Base-by-base conservation (phyloP, 2,329 filamentous ascomycete species). In the Diaporthe citriasiana region DNA sequence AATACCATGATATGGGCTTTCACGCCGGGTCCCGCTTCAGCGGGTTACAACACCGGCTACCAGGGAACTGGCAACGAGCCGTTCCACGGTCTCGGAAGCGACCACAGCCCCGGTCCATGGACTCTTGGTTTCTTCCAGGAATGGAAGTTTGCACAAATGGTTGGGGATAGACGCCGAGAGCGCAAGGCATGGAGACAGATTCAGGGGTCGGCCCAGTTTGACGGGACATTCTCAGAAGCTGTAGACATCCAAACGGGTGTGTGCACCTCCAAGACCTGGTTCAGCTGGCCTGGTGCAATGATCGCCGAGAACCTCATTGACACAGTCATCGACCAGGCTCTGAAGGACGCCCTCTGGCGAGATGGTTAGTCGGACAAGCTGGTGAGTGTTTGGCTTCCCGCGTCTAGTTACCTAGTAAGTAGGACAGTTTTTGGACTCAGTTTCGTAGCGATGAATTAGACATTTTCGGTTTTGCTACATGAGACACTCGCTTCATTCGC, bases 181-280 rank as follows among this genome's bases (percentile, higher is more conserved):
- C 25, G n/a, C 5, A 40, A 66, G n/a, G 76, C 71, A n/a, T 78
- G 77, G 76, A 17, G 35, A 12, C 70, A 72, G 25, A 78, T 78
- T 38, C 33, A n/a, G 38, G 75, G 51, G 9, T 70, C 76, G 42
- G 75, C 77, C 72, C 76, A 77, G 42, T 78, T 75, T 65, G 77
- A 78, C 50, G 76, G 76, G 3, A 75, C 74, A 0, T 78, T 78
- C 30, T 72, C 76, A 10, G 77, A 78, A 40, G 76, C 77, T 15
- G 75, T 78, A 1, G 76, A 78, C 38, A 57, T 72, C 25, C 0
- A 47, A 2, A 71, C 68, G 9, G 77, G 76, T 1, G 35, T 42
- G 30, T 76, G 76, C 72, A 75, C 76, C 4, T 76, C 76, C n/a
- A 78, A 78, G 75, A 74, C 77, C 8, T 78, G 77, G 77, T 78